Percentiles rank a stretch among this genome's conserved stretches.
These are phyloP conservation scores for Epichloe sp. DNA, from an alignment of 2,329 filamentous ascomycete genomes.

Conservation along the genomic window DNA sequence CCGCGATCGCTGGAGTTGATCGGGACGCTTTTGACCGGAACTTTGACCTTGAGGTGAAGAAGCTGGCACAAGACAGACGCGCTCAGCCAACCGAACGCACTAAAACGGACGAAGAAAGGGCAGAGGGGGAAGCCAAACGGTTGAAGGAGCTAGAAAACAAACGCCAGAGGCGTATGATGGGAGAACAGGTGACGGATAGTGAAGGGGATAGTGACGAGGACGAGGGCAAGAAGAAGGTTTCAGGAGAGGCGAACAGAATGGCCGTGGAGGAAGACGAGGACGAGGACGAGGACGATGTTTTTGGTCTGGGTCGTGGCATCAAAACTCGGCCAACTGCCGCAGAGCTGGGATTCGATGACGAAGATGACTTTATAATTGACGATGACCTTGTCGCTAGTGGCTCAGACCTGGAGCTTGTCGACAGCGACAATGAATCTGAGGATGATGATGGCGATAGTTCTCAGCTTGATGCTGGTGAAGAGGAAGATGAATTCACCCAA, in stretches of 20 bases:
- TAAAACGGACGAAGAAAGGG: constrained; percentile 81
- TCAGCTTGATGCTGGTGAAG: constrained; percentile 22
- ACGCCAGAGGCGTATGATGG: constrained; percentile 74
- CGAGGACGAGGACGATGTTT: constrained; percentile 35
- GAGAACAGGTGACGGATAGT: constrained; percentile 57
- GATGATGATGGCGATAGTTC: constrained; percentile 27
- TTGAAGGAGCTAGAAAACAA: constrained; percentile 74
- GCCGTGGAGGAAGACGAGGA: constrained; percentile 29
- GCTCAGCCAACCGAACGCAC: constrained; percentile 77
- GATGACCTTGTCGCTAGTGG: constrained; percentile 77
- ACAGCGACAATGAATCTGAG: constrained; percentile 39
- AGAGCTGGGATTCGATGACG: constrained; percentile 70
- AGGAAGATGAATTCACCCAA: constrained; percentile 60
- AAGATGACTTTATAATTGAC: constrained; percentile 87
- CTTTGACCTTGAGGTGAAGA: constrained; percentile 73
- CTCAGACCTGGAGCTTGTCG: constrained; percentile 50
- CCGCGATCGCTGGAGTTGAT: constrained; percentile 39
- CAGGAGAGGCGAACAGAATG: constrained; percentile 20
- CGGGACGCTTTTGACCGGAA: constrained; percentile 64
- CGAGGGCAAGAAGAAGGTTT: constrained; percentile 22
- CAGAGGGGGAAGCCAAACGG: constrained; percentile 61
- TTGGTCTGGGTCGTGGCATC: constrained; percentile 47
- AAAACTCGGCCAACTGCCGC: constrained; percentile 42
- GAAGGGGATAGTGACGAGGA: constrained; percentile 39
- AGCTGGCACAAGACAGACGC: constrained; percentile 72